phyloP scores from a whole-genome alignment of 2,329 filamentous ascomycete species.

The Aspergillus sp. region DNA sequence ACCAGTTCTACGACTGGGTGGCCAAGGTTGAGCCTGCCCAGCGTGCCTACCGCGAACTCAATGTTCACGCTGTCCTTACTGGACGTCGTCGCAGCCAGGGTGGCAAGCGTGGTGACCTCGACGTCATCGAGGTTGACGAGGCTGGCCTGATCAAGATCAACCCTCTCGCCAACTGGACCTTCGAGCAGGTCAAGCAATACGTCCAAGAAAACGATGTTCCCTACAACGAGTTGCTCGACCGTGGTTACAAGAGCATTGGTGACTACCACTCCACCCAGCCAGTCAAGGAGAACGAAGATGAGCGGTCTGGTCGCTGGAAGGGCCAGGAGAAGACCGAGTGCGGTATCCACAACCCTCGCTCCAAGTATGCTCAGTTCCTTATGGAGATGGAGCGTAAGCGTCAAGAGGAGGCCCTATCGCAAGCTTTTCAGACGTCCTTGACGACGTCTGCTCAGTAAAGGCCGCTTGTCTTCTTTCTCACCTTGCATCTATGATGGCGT shows the following conservation, averaged over 20 bases:
- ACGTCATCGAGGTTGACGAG: conserved; percentile 91
- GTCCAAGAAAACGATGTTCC: conserved; percentile 84
- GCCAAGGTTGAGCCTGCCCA: conserved; percentile 97
- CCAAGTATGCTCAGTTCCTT: conserved; percentile 84
- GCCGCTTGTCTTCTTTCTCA: background rate
- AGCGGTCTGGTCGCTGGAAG: conserved; percentile 96
- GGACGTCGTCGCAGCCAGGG: conserved; percentile 90
- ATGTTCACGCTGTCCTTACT: conserved; percentile 87
- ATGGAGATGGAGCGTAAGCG: conserved; percentile 71
- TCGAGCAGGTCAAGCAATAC: conserved; percentile 85
- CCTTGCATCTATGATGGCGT: conserved; percentile 24
- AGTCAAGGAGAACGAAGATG: conserved; percentile 87
- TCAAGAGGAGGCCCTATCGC: conserved; percentile 57
- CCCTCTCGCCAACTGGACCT: conserved; percentile 91
- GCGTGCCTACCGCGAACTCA: conserved; percentile 82
- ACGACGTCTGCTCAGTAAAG: conserved; percentile 32
- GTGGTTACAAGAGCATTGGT: conserved; percentile 96
- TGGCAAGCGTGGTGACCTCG: conserved; percentile 84
- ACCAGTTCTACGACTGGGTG: conserved; percentile 92
- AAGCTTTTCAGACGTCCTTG: conserved; percentile 43
- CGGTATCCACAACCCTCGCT: conserved; percentile 97
- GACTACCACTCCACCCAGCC: conserved; percentile 98
- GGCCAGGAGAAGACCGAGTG: conserved; percentile 95
- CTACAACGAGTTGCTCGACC: conserved; percentile 88
- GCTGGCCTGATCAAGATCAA: conserved; percentile 95